Conservation (phyloP, 352 stramenopile genomes). For the Blastocystis sp. region DNA sequence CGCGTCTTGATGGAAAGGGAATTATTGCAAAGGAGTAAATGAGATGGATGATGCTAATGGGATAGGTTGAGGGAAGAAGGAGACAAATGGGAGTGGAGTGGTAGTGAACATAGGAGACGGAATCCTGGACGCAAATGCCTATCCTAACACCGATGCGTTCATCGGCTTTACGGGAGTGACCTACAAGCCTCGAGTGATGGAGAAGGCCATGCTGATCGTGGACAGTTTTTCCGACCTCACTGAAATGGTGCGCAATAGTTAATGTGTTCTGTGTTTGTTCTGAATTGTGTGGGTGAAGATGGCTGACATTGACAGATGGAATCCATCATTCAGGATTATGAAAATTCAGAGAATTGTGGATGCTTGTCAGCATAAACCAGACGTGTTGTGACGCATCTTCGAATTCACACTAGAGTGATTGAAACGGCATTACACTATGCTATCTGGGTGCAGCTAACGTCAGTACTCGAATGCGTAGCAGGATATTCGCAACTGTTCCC, state of each 20-base stretch:
- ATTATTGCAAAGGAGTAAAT: slow-evolving; percentile 9
- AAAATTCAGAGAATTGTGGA: too few relatives aligned
- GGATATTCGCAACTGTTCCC: neutral
- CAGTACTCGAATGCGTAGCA: neutral
- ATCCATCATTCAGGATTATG: too few relatives aligned
- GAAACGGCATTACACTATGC: neutral
- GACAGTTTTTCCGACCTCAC: slow-evolving; percentile 3
- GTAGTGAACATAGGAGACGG: slow-evolving; percentile 62
- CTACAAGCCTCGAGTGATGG: slow-evolving; percentile 17
- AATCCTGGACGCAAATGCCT: slow-evolving; percentile 46
- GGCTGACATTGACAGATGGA: neutral
- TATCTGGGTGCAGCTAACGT: neutral
- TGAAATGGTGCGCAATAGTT: slow-evolving; percentile 9
- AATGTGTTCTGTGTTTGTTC: neutral
- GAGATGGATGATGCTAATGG: neutral
- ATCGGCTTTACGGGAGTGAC: slow-evolving; percentile 38
- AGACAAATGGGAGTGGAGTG: neutral
- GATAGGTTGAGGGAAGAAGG: neutral
- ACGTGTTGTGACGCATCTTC: too few relatives aligned
- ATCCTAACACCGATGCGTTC: slow-evolving; percentile 55
- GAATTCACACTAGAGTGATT: neutral
- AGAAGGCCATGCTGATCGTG: slow-evolving; percentile 47
- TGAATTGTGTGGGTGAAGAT: neutral
- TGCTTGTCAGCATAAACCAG: too few relatives aligned
- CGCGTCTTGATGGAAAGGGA: slow-evolving; percentile 39